Percentiles rank a stretch among this genome's conserved stretches.
phyloP scores from a whole-genome alignment of 106 monocot genomes.

The Dendrobium catenatum region DNA sequence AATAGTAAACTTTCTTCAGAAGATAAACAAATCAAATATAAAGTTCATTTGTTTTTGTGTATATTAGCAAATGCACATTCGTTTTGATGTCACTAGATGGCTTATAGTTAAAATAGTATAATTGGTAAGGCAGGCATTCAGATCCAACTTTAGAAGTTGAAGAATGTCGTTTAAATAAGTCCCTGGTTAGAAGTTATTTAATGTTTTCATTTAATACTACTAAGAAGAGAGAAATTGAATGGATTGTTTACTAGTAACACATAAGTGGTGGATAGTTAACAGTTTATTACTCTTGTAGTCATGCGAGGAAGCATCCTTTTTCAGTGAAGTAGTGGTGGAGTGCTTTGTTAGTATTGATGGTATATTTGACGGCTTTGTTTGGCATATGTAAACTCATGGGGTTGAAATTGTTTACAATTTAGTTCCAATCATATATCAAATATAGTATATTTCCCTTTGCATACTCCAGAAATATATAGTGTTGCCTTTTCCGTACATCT shows the following conservation, averaged over 20 bases:
- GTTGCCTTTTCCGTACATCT: no score
- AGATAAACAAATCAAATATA: background rate
- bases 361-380: background rate
- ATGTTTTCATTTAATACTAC: background rate
- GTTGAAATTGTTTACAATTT: background rate
- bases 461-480: no score
- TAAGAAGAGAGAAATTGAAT: background rate
- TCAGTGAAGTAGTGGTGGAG: background rate
- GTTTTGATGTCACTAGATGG: background rate
- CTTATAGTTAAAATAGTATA: background rate
- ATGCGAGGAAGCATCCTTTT: background rate
- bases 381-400: background rate
- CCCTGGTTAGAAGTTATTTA: background rate
- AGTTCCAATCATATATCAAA: background rate
- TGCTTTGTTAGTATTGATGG: background rate
- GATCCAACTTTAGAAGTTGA: no score
- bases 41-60: background rate
- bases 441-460: no score
- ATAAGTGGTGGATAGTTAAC: background rate
- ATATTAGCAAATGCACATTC: background rate
- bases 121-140: no score
- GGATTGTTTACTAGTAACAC: background rate
- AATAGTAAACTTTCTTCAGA: no score
- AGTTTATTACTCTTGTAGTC: background rate
- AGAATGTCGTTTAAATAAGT: no score